phyloP scores from a whole-genome alignment of 257 asterid species.

The Solanum verrucosum region DNA sequence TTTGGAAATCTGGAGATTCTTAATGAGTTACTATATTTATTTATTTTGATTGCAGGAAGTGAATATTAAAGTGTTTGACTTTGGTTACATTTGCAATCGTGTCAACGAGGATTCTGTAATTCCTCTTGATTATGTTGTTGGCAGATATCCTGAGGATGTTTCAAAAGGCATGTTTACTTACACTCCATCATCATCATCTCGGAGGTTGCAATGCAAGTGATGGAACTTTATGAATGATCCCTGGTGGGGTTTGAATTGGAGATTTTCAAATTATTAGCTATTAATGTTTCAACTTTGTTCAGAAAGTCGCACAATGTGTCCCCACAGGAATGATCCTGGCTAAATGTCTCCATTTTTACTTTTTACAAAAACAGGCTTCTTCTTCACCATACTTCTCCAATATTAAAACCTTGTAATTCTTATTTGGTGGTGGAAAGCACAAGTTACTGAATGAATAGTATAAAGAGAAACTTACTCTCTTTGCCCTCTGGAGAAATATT shows the following conservation, averaged over 20 bases:
- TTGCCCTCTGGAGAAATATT: no score
- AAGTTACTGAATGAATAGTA: no score
- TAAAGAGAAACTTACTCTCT: no score
- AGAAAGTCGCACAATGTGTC: no score
- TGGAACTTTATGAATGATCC: not conserved
- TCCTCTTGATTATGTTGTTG: not conserved
- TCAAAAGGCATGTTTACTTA: not conserved
- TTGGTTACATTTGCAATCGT: not conserved
- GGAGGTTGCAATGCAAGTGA: not conserved
- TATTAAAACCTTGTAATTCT: no score
- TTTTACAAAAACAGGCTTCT: no score
- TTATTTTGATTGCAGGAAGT: not conserved
- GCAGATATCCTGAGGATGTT: not conserved
- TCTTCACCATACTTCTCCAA: no score
- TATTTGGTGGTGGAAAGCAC: no score
- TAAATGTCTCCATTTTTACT: no score
- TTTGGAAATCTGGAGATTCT: not conserved
- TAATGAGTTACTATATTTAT: not conserved
- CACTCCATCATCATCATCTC: not conserved
- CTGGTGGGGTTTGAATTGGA: not conserved
- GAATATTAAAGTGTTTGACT: not conserved
- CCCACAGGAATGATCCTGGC: no score
- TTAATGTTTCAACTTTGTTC: no score
- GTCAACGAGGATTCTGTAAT: not conserved
- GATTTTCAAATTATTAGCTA: no score